Conservation (phyloP, 2,329 filamentous ascomycete genomes). For the Zasmidium citrigriseum region DNA sequence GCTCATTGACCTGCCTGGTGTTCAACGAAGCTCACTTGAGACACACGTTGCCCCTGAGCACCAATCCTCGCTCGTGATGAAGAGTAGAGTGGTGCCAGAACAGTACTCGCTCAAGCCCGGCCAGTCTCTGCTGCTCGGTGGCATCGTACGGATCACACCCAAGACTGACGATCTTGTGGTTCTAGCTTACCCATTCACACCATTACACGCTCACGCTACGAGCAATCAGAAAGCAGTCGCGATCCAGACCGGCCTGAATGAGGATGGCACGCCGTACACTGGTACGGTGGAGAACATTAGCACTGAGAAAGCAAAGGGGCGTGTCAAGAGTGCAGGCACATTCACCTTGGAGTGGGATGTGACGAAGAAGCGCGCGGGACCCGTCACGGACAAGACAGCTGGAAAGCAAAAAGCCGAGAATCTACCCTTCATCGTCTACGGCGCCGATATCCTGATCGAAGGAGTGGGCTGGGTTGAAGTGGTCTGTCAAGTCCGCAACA, state of each 20-base stretch:
- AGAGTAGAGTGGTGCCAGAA: slow-evolving; percentile 69
- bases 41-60: slow-evolving; percentile 68
- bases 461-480: slow-evolving; percentile 93
- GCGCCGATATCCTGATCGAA: slow-evolving; percentile 84
- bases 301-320: slow-evolving; percentile 31
- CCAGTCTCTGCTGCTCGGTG: slow-evolving; percentile 76
- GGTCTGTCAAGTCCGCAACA: slow-evolving; percentile 70
- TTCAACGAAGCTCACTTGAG: slow-evolving; percentile 73
- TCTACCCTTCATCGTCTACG: slow-evolving; percentile 77
- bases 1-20: slow-evolving; percentile 86
- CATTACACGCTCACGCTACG: slow-evolving; percentile 73
- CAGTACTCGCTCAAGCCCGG: slow-evolving; percentile 72
- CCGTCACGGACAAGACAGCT: slow-evolving; percentile 63
- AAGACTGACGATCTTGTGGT: slow-evolving; percentile 64
- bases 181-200: slow-evolving; percentile 83
- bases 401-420: slow-evolving; percentile 64
- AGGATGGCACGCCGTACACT: slow-evolving; percentile 56
- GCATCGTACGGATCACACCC: slow-evolving; percentile 85
- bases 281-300: slow-evolving; percentile 64
- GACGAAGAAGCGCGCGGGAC: slow-evolving; percentile 75
- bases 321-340: slow-evolving; percentile 64
- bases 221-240: slow-evolving; percentile 75
- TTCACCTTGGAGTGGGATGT: slow-evolving; percentile 80
- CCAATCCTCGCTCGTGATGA: slow-evolving; percentile 74
- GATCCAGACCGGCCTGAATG: slow-evolving; percentile 58